Evolutionary conservation across 2,329 filamentous ascomycete species (phyloP).

Genomic region (Pochonia chlamydosporia): DNA sequence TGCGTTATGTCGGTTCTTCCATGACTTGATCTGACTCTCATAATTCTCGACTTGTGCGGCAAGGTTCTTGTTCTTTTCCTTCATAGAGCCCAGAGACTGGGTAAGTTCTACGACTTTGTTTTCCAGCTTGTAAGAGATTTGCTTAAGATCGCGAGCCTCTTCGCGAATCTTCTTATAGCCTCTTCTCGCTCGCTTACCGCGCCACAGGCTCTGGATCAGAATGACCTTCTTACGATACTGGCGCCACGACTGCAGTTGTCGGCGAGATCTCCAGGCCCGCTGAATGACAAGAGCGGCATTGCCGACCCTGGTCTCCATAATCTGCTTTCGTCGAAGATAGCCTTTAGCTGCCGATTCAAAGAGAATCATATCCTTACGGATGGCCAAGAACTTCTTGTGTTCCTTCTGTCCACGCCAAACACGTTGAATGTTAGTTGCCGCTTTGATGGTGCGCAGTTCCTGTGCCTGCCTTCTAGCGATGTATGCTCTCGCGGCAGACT

Average conservation of each 20-base stretch:
- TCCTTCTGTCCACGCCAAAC: slow-evolving; percentile 93
- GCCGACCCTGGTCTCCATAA: slow-evolving; percentile 88
- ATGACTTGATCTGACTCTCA: slow-evolving; percentile 91
- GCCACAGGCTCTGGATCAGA: slow-evolving; percentile 88
- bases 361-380: slow-evolving; percentile 77
- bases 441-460: slow-evolving; percentile 75
- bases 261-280: slow-evolving; percentile 78
- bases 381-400: slow-evolving; percentile 69
- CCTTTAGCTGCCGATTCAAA: slow-evolving; percentile 91
- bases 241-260: slow-evolving; percentile 74
- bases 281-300: slow-evolving; percentile 91
- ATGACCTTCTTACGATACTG: slow-evolving; percentile 85
- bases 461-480: slow-evolving; percentile 72
- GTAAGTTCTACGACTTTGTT: slow-evolving; percentile 99
- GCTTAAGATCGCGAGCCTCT: slow-evolving; percentile 95
- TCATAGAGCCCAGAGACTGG: slow-evolving; percentile 85
- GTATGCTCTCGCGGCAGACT: slow-evolving; percentile 72
- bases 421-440: slow-evolving; percentile 89
- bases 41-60: slow-evolving; percentile 89
- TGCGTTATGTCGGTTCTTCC: slow-evolving; percentile 86
- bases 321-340: slow-evolving; percentile 81
- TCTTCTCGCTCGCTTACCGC: slow-evolving; percentile 72
- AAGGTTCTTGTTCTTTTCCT: slow-evolving; percentile 88
- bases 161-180: slow-evolving; percentile 89
- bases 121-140: slow-evolving; percentile 98